Base-by-base conservation (phyloP, 2,329 filamentous ascomycete species). In the Hypoxylon sp. region DNA sequence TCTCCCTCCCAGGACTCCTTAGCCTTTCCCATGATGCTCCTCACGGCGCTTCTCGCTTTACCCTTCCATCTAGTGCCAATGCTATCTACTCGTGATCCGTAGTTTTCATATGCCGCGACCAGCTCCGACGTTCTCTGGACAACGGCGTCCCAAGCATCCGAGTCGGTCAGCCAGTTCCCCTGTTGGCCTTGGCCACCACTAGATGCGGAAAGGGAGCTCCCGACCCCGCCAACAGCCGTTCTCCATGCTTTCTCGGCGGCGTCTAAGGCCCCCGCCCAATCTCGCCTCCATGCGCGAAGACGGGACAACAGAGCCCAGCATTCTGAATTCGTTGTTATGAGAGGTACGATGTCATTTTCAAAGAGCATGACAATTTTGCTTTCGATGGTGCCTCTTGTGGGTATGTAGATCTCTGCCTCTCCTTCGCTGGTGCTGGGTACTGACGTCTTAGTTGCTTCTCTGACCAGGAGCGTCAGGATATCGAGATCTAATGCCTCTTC, bases 181-280 rank as follows among this genome's bases (percentile, higher is more conserved):
- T 69, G 59, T 24, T 63, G 47, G 9, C 65, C 72, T n/a, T 59
- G 72, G 1, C 64, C 66, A 5, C 67, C 71, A n/a, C 62, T 70
- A 47, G 83, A 85, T 67, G 79, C 83, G 60, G 70, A 84, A 78
- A 75, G 86, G 77, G 86, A 75, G 71, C 83, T 72, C 5, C 83
- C 76, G 29, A 88, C 84, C 73, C 87, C 81, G 55, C 85, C 84
- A 0, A 87, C 83, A 0, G 91, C 88, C 0, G 92, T 89, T 1
- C 96, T 88, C 94, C 95, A 99, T 0, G 91, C 93, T 77, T 95
- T 94, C 81, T 98, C 96, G 31, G 94, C 89, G 1, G 93, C 93
- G 5, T 94, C 92, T 1, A 98, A 84, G 3, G 94, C 93, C 1
- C 90, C 90, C 0, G 83, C 81, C 1, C 91, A 92, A 59, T 92